A percentile compares a stretch with the other conserved stretches of the same genome.
Conservation (phyloP, 352 stramenopile species). For the Phytophthora sojae region DNA sequence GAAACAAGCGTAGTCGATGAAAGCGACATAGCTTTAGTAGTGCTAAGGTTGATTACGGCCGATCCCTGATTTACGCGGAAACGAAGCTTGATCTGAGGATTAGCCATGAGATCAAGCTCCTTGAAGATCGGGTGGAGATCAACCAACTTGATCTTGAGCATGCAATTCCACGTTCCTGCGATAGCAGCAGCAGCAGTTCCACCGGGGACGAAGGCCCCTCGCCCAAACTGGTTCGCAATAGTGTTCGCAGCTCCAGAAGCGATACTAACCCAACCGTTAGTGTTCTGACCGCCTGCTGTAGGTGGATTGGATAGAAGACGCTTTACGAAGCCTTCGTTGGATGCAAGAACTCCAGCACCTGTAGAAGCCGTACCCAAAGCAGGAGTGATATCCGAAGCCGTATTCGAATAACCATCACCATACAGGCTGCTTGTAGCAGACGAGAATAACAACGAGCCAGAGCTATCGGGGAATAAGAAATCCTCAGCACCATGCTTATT, state of each 20-base stretch:
- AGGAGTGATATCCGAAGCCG: conserved; percentile 3
- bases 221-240: too few relatives aligned
- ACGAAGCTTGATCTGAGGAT: conserved; percentile 7
- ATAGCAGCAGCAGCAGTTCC: not conserved
- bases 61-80: conserved; percentile 7
- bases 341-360: not conserved
- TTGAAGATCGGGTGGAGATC: conserved; percentile 11
- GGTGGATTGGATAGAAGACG: conserved; percentile 15
- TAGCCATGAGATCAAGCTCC: conserved; percentile 4
- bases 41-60: not conserved
- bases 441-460: conserved; percentile 35
- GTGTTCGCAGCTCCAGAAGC: not conserved
- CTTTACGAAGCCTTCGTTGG: conserved; percentile 20
- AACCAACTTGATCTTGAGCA: conserved; percentile 10
- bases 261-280: conserved; percentile 1
- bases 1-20: not conserved
- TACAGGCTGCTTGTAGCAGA: not conserved
- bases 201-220: too few relatives aligned
- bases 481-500: too few relatives aligned
- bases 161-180: conserved; percentile 4
- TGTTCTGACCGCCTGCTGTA: too few relatives aligned
- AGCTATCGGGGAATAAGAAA: not conserved
- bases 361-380: not conserved
- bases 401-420: conserved; percentile 32
- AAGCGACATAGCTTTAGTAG: not conserved